These are phyloP conservation scores for Penicillium paradoxum DNA, from an alignment of 495 filamentous ascomycete genomes.

Conservation along the genomic window DNA sequence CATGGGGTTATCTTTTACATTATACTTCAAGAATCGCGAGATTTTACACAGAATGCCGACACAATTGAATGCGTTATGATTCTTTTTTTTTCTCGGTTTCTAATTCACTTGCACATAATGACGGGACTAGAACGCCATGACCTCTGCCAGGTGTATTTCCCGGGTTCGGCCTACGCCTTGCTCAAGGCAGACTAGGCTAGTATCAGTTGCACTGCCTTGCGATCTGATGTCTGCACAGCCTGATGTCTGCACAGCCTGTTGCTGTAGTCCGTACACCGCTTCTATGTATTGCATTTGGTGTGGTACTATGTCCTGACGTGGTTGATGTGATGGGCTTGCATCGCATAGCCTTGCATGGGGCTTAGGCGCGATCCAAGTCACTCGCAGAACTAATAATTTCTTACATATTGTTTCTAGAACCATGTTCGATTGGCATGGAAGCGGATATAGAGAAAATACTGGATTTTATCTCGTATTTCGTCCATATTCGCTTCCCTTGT, in stretches of 20 bases:
- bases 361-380: neutral
- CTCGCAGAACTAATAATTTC: no score
- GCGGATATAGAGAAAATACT: no score
- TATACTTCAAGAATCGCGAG: neutral
- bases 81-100: neutral
- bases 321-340: neutral
- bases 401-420: no score
- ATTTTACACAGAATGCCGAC: neutral
- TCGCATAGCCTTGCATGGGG: neutral
- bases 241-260: no score
- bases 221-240: neutral
- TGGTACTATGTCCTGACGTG: neutral
- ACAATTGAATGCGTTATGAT: neutral
- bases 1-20: neutral
- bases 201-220: neutral
- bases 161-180: neutral
- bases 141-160: neutral
- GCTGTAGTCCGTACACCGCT: neutral
- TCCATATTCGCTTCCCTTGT: no score
- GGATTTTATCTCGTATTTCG: no score
- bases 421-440: no score
- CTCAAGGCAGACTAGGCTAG: neutral
- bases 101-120: no score
- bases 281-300: neutral
- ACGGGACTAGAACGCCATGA: neutral